Evolutionary conservation across 345 rosid species (phyloP), one percentile per base, ranked within the genome.

Genomic region (Citrus unshiu): DNA sequence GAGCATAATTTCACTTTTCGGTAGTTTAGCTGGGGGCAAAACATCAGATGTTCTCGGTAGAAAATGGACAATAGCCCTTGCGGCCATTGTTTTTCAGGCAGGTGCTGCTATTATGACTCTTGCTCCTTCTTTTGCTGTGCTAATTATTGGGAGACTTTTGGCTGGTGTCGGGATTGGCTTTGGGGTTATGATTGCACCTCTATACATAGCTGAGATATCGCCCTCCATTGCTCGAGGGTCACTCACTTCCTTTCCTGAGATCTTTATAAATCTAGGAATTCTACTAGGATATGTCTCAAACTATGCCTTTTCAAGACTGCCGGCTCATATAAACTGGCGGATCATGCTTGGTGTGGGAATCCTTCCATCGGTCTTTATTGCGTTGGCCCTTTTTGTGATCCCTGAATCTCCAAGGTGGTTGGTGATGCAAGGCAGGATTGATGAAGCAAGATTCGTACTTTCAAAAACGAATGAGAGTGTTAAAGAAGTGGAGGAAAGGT

Each of bases 371-470:
- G 64, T 90, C 29, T 85, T 91, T 56, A 73, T 91, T 35, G 95
- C 85, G 22, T 73, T 80, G 22, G 90, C 93, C 5, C 85, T 91
- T 25, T 88, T 78, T 43, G 75, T 91, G 65, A 89, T 89, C 77
- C 94, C 92, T 0, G 95, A 90, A 83, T 91, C 95, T 19, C 93
- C 95, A 5, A 84, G 95, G 80, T 91, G 95, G 93, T 64, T 90
- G 76, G 85, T 88, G 35, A 81, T 87, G 93, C 88, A 84, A 77
- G 74, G 82, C 63, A 75, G 91, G 24, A 73, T 85, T 5, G 89
- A 86, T 4, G 93, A 90, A 76, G 93, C 91, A 32, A 86, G 92
- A 84, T 4, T 35, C 1, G 93, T 90, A 51, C 87, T 91, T 56
- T 56, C 74, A 10, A 91, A 88, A 71, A 89, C 86, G 18, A 85